These are phyloP conservation scores for Solanum appendiculatum DNA, from an alignment of 257 asterid species.

Conservation along the genomic window DNA sequence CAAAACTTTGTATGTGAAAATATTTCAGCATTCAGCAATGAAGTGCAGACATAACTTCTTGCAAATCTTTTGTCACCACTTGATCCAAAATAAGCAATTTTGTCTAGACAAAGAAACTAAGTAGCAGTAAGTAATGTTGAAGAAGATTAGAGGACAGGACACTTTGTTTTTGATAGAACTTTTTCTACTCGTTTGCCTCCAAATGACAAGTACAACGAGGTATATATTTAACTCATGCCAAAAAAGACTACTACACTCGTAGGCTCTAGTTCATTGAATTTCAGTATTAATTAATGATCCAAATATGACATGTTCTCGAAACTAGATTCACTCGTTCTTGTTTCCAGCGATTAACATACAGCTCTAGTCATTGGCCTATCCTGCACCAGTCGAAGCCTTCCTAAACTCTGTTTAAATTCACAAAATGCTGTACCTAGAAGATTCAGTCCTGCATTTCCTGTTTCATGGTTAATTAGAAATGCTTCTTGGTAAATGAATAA, in stretches of 20 bases:
- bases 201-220: background rate
- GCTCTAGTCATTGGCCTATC: too few species aligned
- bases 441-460: background rate
- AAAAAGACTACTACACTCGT: background rate
- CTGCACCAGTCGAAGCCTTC: too few species aligned
- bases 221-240: background rate
- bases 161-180: background rate
- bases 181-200: background rate
- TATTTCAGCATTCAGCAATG: too few species aligned
- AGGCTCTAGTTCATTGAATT: background rate
- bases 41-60: too few species aligned
- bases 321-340: background rate
- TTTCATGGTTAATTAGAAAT: background rate
- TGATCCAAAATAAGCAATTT: background rate
- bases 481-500: background rate
- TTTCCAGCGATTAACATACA: background rate
- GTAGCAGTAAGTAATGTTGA: background rate
- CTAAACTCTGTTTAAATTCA: too few species aligned
- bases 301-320: background rate
- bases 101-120: background rate
- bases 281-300: rapidly evolving
- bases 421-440: too few species aligned
- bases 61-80: too few species aligned
- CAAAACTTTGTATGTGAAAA: too few species aligned
- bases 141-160: background rate